Evolutionary conservation across 345 rosid genomes (phyloP).

Genomic region (Chamaenerion angustifolium): DNA sequence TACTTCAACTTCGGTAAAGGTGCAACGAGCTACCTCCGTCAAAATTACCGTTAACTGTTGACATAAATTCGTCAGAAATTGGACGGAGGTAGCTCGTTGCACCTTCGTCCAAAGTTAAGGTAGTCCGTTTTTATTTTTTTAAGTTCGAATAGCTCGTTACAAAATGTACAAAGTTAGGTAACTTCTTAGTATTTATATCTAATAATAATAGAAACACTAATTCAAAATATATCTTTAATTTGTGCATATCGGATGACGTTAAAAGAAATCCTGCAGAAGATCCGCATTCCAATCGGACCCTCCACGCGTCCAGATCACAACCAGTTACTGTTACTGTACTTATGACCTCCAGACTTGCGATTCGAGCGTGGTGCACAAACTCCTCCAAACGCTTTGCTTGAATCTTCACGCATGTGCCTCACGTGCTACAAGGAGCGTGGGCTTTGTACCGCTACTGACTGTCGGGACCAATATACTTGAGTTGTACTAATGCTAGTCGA

Average conservation of each 20-base stretch:
- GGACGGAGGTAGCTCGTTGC: too few relatives aligned
- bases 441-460: background rate
- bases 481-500: background rate
- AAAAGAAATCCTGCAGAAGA: slow-evolving; percentile 2
- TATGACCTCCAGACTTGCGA: background rate
- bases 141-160: too few relatives aligned
- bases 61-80: too few relatives aligned
- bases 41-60: too few relatives aligned
- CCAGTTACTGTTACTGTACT: background rate
- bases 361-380: background rate
- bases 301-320: slow-evolving; percentile 10
- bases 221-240: too few relatives aligned
- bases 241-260: slow-evolving; percentile 4
- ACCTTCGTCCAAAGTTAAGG: too few relatives aligned
- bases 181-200: too few relatives aligned
- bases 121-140: too few relatives aligned
- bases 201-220: too few relatives aligned
- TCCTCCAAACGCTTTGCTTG: background rate
- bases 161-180: too few relatives aligned
- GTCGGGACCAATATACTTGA: slow-evolving; percentile 1
- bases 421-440: background rate
- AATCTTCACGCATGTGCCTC: background rate
- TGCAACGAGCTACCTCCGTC: too few relatives aligned
- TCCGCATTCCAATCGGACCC: slow-evolving; percentile 8
- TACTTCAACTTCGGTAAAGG: too few relatives aligned